Evolutionary conservation across 2,329 filamentous ascomycete genomes (phyloP), one percentile per base, ranked within the genome.

Genomic region (Podosphaera fusca): DNA sequence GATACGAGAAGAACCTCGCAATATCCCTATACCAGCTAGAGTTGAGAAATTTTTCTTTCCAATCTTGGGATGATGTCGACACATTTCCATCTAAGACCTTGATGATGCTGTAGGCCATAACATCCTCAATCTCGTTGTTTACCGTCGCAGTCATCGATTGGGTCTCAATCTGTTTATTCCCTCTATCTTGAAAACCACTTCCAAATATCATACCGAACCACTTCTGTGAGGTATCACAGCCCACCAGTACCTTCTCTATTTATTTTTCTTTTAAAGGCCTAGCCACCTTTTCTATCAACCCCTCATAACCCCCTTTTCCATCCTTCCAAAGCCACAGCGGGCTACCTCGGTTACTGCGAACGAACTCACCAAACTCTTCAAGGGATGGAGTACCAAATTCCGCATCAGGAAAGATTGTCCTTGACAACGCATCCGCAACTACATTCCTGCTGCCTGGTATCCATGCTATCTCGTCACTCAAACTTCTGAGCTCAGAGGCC

Each of bases 311-410:
- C 5, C 29, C 42, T 30, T 47, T 56, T 4, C 38, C 42, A 34
- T 56, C 55, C 35, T 56, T 56, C 40, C 42, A 56, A 14, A 47
- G 34, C 38, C 40, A 56, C 33, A 34, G 47, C 10, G 31, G n/a
- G 30, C 35, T 9, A 34, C 30, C 42, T 21, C 21, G 21, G 10
- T 31, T 1, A 9, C 10, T 14, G 4, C 8, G 10, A 9, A 46
- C 12, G 12, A 47, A 9, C 3, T 47, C 29, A 38, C 30, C 29
- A 47, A 47, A 56, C 29, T 50, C 8, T 10, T 21, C 10, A 10
- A 49, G 8, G 31, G 47, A 38, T 7, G 8, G 5, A 29, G 10
- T 7, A 12, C 21, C 29, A 14, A 12, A 30, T 46, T 30, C 34
- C 4, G 14, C 10, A 33, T 49, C 55, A 14, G 29, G 46, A 29